These are phyloP conservation scores for Hawksworthiomyces lignivorus DNA, from an alignment of 2,329 filamentous ascomycete species.

Conservation along the genomic window DNA sequence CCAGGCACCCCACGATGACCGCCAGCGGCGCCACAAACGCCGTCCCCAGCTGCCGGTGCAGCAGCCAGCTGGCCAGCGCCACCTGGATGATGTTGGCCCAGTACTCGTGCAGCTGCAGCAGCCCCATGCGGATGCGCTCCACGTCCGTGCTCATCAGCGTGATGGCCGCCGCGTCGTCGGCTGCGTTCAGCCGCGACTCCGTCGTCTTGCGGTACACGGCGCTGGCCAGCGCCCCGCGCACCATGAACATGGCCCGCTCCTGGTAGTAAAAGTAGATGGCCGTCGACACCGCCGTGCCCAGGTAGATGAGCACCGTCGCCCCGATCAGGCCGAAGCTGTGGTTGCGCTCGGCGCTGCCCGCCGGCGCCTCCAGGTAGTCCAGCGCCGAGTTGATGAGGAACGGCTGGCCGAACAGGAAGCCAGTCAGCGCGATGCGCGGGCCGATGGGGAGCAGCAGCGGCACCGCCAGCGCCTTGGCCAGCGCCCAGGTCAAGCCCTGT, in stretches of 20 bases:
- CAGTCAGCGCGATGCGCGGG: constrained; percentile 20
- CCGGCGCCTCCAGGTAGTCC: constrained; percentile 19
- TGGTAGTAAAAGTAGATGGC: constrained; percentile 33
- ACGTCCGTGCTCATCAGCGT: constrained; percentile 28
- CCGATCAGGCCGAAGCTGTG: constrained; percentile 35
- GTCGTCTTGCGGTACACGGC: constrained; percentile 27
- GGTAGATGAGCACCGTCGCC: constrained; percentile 31
- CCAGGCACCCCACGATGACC: constrained; percentile 5
- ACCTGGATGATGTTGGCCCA: constrained; percentile 17
- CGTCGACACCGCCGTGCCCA: constrained; percentile 30
- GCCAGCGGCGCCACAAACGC: constrained; percentile 15
- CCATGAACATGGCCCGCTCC: constrained; percentile 23
- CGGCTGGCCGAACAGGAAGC: constrained; percentile 27
- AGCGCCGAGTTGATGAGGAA: constrained; percentile 26
- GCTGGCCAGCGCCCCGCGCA: constrained; percentile 22
- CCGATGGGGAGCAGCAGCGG: constrained; percentile 20
- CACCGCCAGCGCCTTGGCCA: constrained; percentile 14
- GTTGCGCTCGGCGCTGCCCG: constrained; percentile 13
- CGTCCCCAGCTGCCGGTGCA: constrained; percentile 14
- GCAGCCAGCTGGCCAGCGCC: constrained; percentile 15
- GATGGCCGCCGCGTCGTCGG: constrained; percentile 17
- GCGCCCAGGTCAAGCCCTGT: constrained; percentile 11
- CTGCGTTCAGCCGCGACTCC: constrained; percentile 11
- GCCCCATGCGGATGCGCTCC: constrained; percentile 19
- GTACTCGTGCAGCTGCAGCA: constrained; percentile 21